Conservation (phyloP, 192 early-diverging fungal genomes). For the Thamnidium elegans region DNA sequence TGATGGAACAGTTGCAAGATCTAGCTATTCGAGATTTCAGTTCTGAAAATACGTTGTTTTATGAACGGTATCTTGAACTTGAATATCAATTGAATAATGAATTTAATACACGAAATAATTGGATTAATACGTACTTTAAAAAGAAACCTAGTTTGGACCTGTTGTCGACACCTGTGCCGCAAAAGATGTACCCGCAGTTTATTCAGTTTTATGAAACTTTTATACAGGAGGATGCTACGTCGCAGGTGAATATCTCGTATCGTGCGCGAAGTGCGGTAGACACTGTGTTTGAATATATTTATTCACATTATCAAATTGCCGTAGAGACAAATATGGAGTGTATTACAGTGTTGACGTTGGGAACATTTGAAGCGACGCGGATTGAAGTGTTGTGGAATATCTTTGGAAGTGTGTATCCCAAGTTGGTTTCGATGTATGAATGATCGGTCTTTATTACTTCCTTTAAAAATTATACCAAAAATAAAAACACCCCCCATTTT, state of each 20-base stretch:
- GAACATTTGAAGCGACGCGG: not conserved
- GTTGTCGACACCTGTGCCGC: not conserved
- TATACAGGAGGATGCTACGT: not conserved
- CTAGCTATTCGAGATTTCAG: not conserved
- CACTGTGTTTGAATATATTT: not conserved
- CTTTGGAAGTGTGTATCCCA: not conserved
- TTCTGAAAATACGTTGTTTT: not conserved
- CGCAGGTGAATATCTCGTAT: not conserved
- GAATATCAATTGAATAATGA: not conserved
- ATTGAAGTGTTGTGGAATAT: not conserved
- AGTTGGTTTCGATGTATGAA: not conserved
- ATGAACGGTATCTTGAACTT: not conserved
- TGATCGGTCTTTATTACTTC: no score
- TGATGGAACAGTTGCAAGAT: not conserved
- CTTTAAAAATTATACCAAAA: no score
- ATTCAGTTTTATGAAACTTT: not conserved
- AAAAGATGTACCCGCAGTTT: not conserved
- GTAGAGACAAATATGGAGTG: not conserved
- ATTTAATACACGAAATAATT: not conserved
- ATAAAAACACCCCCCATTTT: no score
- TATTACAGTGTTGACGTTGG: not conserved
- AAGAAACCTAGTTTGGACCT: not conserved
- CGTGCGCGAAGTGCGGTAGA: not conserved
- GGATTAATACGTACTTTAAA: not conserved
- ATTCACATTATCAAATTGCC: not conserved